phyloP scores from a whole-genome alignment of 2,329 filamentous ascomycete species.

The Aspergillus cejpii region DNA sequence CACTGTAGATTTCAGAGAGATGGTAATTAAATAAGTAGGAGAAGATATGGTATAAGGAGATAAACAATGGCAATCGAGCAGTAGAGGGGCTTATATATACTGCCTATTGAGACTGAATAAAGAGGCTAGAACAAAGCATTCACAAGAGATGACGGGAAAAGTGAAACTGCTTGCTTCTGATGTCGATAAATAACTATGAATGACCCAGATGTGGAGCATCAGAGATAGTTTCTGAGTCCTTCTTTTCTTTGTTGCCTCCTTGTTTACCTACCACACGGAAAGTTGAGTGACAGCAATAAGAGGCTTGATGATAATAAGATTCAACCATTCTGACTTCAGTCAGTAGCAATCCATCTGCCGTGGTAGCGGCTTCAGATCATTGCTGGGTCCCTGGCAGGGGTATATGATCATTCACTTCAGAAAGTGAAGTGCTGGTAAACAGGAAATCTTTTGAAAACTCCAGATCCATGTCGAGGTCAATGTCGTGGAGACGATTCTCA shows the following conservation, averaged over 20 bases:
- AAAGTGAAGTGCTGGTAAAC: conserved; percentile 30
- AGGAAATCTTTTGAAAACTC: conserved; percentile 34
- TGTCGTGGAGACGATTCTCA: conserved; percentile 20
- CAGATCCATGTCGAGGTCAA: conserved; percentile 31
- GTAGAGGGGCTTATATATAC: not conserved
- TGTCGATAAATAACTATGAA: not conserved
- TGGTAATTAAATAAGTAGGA: not conserved
- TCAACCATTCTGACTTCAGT: no score
- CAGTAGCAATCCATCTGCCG: no score
- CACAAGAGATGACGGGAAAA: not conserved
- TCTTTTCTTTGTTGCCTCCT: no score
- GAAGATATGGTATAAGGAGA: not conserved
- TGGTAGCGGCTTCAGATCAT: not conserved
- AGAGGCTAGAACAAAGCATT: not conserved
- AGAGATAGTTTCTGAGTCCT: not conserved
- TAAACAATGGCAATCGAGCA: not conserved
- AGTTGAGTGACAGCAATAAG: no score
- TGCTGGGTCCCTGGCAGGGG: conserved; percentile 1
- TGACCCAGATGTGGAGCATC: not conserved
- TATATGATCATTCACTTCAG: conserved; percentile 17
- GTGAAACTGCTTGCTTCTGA: not conserved
- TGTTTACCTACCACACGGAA: no score
- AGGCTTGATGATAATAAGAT: not conserved
- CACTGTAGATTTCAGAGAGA: not conserved
- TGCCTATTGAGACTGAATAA: not conserved